A percentile compares a stretch with the other conserved stretches of the same genome.
Conservation (phyloP, 768 basidiomycete species). For the Podaxis sp. region DNA sequence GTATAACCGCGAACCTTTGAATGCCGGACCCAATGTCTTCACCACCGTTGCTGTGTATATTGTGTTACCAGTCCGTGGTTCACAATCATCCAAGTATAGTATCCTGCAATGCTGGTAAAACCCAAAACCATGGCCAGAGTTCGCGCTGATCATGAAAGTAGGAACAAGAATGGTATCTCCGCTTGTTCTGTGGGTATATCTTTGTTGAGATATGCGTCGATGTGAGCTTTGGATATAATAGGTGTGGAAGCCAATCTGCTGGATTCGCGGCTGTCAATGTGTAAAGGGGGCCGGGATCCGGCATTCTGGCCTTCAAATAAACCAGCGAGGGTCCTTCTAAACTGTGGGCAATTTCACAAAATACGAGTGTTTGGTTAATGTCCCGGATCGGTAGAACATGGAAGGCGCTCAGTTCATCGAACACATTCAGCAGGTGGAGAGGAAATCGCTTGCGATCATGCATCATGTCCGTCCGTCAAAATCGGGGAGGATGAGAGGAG, state of each 20-base stretch:
- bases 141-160: neutral
- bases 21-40: neutral
- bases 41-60: neutral
- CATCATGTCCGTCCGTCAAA: no score
- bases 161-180: slow-evolving; percentile 1
- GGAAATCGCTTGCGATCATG: no score
- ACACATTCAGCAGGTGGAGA: no score
- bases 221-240: neutral
- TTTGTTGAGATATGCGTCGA: neutral
- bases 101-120: neutral
- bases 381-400: no score
- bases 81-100: slow-evolving; percentile 1
- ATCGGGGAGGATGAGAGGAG: no score
- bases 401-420: no score
- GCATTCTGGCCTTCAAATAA: neutral
- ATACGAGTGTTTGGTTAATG: no score
- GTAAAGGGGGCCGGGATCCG: neutral
- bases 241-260: slow-evolving; percentile 10
- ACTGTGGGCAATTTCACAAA: no score
- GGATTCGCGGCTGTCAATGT: neutral
- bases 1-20: neutral
- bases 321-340: neutral
- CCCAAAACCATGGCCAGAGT: slow-evolving; percentile 3
- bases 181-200: neutral
- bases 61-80: neutral